Percentiles rank a stretch among this genome's conserved stretches.
phyloP scores from a whole-genome alignment of 495 filamentous ascomycete species.

The Podospora comata region DNA sequence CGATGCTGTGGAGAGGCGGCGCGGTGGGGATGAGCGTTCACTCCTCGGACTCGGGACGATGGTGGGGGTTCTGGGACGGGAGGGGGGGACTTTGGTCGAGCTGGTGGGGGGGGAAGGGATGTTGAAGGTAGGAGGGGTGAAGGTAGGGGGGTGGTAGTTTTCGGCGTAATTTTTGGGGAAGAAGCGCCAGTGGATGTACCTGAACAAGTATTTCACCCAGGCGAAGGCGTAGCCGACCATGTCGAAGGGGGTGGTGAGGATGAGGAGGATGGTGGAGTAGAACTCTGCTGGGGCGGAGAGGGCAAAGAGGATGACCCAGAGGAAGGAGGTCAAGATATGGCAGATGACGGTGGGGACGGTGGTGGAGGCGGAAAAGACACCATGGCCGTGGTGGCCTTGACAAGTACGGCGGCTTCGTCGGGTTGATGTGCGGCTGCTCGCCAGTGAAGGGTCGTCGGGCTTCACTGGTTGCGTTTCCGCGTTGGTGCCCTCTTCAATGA shows the following conservation, averaged over 20 bases:
- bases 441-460: too few species aligned
- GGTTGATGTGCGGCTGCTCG: background rate
- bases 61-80: too few species aligned
- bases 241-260: constrained; percentile 25
- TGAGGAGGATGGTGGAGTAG: constrained; percentile 19
- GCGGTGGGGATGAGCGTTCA: too few species aligned
- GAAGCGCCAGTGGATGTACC: background rate
- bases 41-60: too few species aligned
- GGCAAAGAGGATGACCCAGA: background rate
- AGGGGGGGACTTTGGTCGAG: background rate
- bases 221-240: constrained; percentile 7
- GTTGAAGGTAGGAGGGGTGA: background rate
- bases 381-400: constrained; percentile 28
- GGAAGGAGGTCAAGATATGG: background rate
- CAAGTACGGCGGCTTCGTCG: background rate
- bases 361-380: constrained; percentile 11
- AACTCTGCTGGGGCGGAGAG: background rate
- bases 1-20: background rate
- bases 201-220: background rate
- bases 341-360: background rate
- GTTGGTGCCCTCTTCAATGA: background rate
- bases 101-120: background rate
- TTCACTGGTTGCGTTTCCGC: background rate
- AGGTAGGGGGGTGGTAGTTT: background rate
- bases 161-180: background rate